Percentiles rank a stretch among this genome's conserved stretches.
Conservation (phyloP, 2,329 filamentous ascomycete species). For the Stagonosporopsis chrysanthemi region DNA sequence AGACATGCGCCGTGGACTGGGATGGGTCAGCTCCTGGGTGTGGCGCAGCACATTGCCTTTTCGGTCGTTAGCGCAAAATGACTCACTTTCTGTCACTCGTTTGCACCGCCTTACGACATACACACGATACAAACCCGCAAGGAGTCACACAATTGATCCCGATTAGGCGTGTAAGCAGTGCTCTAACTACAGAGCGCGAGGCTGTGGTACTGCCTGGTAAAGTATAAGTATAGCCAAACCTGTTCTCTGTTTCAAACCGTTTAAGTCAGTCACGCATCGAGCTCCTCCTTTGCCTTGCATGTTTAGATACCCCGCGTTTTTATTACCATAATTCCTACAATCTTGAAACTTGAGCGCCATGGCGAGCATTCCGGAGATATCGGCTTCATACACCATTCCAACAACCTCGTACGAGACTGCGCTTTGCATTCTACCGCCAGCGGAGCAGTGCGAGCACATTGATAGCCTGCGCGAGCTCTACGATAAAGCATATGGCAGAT, state of each 20-base stretch:
- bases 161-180: constrained; percentile 3
- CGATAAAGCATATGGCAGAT: constrained; percentile 67
- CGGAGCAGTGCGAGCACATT: constrained; percentile 56
- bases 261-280: not conserved
- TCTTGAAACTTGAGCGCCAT: constrained; percentile 20
- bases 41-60: constrained; percentile 23
- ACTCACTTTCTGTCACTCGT: constrained; percentile 35
- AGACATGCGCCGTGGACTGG: not conserved
- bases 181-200: not conserved
- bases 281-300: not conserved
- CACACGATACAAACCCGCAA: not conserved
- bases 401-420: constrained; percentile 64
- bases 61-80: constrained; percentile 30
- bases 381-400: constrained; percentile 21
- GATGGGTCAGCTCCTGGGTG: not conserved
- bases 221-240: constrained; percentile 9
- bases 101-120: constrained; percentile 9
- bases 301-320: constrained; percentile 20
- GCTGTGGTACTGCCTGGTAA: not conserved
- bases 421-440: constrained; percentile 66
- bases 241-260: not conserved
- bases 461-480: constrained; percentile 67
- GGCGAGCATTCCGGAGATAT: constrained; percentile 21
- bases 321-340: not conserved
- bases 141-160: constrained; percentile 27